Conservation (phyloP, 2,329 filamentous ascomycete genomes). For the Sporothrix globosa region DNA sequence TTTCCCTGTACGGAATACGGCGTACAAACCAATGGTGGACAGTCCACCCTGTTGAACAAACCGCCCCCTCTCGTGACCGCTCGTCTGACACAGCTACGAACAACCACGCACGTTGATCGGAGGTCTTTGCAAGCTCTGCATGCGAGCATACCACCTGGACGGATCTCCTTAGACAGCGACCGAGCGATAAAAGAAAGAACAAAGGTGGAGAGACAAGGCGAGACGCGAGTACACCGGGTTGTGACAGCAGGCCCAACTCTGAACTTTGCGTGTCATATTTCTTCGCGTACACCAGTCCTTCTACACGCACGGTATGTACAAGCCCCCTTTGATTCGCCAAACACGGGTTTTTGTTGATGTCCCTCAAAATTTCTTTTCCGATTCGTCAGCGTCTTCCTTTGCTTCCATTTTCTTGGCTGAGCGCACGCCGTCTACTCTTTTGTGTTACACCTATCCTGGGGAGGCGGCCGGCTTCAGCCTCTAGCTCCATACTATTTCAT, state of each 20-base stretch:
- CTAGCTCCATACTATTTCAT: background rate
- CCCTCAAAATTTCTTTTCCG: background rate
- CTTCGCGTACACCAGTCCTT: background rate
- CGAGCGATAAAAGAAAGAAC: background rate
- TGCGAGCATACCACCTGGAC: constrained; percentile 1
- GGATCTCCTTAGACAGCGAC: background rate
- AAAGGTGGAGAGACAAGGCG: constrained; percentile 12
- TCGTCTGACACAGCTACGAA: background rate
- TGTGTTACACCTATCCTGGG: constrained; percentile 1
- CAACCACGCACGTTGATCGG: background rate
- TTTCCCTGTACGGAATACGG: background rate
- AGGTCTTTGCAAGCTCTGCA: background rate
- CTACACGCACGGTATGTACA: background rate
- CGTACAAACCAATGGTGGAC: background rate
- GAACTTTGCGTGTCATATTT: constrained; percentile 3
- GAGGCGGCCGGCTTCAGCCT: constrained; percentile 5
- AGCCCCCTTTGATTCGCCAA: background rate
- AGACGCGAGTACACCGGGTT: constrained; percentile 3
- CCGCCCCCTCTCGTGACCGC: background rate
- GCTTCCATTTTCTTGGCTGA: constrained; percentile 9
- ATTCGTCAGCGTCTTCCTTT: background rate
- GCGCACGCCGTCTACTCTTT: background rate
- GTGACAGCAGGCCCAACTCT: background rate
- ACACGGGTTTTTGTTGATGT: background rate
- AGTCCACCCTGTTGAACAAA: constrained; percentile 15